Evolutionary conservation across 352 stramenopile genomes (phyloP).

Genomic region (Globisporangium okanoganense): DNA sequence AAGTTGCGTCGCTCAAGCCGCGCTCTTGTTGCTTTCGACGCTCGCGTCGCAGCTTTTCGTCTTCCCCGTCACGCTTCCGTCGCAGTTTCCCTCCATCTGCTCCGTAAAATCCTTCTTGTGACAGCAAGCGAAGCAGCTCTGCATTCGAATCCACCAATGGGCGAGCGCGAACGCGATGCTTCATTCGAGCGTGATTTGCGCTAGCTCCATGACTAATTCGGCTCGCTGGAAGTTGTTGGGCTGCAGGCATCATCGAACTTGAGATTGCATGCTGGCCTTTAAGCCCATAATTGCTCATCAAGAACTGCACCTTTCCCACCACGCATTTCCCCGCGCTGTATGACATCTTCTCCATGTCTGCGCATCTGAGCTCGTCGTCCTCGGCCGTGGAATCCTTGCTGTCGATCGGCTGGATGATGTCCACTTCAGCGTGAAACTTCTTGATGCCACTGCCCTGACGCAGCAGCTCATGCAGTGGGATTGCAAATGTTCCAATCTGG

Average conservation of each 20-base stretch:
- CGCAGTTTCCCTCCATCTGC: neutral
- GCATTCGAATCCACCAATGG: conserved; percentile 69
- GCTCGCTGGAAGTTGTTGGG: neutral
- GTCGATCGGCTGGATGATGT: conserved; percentile 38
- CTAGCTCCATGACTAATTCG: neutral
- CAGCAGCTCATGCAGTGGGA: conserved; percentile 87
- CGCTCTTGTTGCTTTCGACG: conserved; percentile 21
- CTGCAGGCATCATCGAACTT: conserved; percentile 6
- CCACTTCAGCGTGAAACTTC: conserved; percentile 87
- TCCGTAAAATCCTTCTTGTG: conserved; percentile 62
- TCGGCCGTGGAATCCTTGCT: neutral
- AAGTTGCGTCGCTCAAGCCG: conserved; percentile 33
- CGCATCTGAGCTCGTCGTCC: neutral
- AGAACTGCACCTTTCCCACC: conserved; percentile 77
- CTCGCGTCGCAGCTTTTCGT: conserved; percentile 5
- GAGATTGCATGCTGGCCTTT: conserved; percentile 36
- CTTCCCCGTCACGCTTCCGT: neutral
- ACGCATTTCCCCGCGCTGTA: conserved; percentile 2
- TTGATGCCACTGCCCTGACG: conserved; percentile 86
- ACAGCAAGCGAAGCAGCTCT: conserved; percentile 62
- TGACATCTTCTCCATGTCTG: conserved; percentile 10
- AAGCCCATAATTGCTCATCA: conserved; percentile 87
- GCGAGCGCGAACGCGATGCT: conserved; percentile 70
- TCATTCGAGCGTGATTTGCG: conserved; percentile 20
- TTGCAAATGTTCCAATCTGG: conserved; percentile 72